Base-by-base conservation (phyloP, 352 stramenopile genomes). In the Phytophthora pistaciae region DNA sequence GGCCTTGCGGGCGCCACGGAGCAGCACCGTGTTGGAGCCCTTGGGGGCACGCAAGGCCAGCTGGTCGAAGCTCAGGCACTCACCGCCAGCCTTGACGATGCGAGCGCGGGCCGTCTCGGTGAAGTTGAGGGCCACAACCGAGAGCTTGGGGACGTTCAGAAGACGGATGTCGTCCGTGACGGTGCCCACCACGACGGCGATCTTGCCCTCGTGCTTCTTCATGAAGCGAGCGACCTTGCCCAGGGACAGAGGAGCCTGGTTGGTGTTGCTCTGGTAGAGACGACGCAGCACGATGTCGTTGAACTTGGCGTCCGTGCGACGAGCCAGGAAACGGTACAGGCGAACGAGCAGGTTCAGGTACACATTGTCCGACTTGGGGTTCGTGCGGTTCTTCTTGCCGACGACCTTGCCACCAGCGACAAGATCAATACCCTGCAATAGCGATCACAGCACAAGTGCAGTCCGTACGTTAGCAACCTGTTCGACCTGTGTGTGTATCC, bases 11-110 rank as follows among this genome's bases (percentile, higher is more conserved):
- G 94, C 96, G 75, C 98, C 98, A 83, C 98, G 97, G 68, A 99
- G 95, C 38, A 99, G 92, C 64, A 99, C 94, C 63, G 98, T 99
- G 91, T 99, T 99, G 63, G 92, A 80, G 83, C 98, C 98, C 78
- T 98, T 99, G 62, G 98, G 98, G 33, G 96, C 88, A 63, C 96
- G 93, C 55, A 99, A 91, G 8, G 98, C 98, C 38, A 99, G 91
- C 91, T 99, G 98, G 86, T 99, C 98, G 72, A 99, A 99, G 74
- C 98, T 99, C 65, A 99, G 82, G 90, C 97, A 99, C 87, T 99
- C 97, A 78, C 98, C 98, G 66, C 98, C 98, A 69, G 98, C 96
- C 74, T 98, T 97, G 66, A 98, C 72, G 85, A 99, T 99, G 76
- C 98, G 96, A 64, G 97, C 97, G 75, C 98, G 96, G 31, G 98